Evolutionary conservation across 768 basidiomycete genomes (phyloP).

Genomic region (Termitomyces sp.): DNA sequence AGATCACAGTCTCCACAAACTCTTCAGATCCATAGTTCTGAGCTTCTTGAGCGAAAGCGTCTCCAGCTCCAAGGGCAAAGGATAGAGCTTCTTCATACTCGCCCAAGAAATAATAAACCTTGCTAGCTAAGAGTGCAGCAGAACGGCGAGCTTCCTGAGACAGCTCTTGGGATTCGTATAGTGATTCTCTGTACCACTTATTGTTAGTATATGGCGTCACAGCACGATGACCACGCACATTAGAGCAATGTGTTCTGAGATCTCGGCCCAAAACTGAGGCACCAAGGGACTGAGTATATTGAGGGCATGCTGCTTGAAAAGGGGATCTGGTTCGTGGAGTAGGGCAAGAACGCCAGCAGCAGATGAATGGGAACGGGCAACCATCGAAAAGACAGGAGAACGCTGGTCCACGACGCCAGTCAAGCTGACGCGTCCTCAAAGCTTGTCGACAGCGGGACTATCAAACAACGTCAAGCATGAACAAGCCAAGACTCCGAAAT

Average conservation of each 20-base stretch:
- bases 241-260: slow-evolving; percentile 86
- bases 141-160: slow-evolving; percentile 68
- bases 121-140: slow-evolving; percentile 92
- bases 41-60: slow-evolving; percentile 75
- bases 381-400: slow-evolving; percentile 39
- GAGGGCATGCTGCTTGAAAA: slow-evolving; percentile 91
- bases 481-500: slow-evolving; percentile 26
- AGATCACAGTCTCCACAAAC: slow-evolving; percentile 91
- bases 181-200: slow-evolving; percentile 58
- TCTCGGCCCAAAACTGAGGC: slow-evolving; percentile 97
- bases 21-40: slow-evolving; percentile 64
- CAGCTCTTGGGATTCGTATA: slow-evolving; percentile 82
- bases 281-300: slow-evolving; percentile 77
- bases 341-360: slow-evolving; percentile 89
- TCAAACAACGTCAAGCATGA: slow-evolving; percentile 25
- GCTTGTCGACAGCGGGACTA: slow-evolving; percentile 19
- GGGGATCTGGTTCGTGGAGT: slow-evolving; percentile 80
- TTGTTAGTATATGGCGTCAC: slow-evolving; percentile 7
- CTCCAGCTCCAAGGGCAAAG: slow-evolving; percentile 88
- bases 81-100: slow-evolving; percentile 94
- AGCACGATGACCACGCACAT: slow-evolving; percentile 55
- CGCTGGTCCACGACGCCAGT: slow-evolving; percentile 4
- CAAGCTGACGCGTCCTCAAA: slow-evolving; percentile 38
- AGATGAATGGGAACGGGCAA: slow-evolving; percentile 69
- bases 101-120: slow-evolving; percentile 95